Evolutionary conservation across 1,139 yeast species (phyloP).

Genomic region (Diutina siamensis): DNA sequence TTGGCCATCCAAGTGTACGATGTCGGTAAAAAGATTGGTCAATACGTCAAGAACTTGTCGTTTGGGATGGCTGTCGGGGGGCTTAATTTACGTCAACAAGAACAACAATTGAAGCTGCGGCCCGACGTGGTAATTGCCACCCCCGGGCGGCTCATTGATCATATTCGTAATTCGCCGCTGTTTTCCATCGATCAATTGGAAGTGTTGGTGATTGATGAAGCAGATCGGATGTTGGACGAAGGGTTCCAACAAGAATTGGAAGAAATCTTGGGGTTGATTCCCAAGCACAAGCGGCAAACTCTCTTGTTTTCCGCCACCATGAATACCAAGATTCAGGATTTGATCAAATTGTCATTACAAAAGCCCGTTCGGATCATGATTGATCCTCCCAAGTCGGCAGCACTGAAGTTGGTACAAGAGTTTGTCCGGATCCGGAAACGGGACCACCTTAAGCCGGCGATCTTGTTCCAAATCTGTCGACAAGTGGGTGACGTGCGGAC

Average conservation of each 20-base stretch:
- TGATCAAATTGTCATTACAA: slow-evolving; percentile 76
- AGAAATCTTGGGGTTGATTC: slow-evolving; percentile 78
- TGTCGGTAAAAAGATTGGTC: slow-evolving; percentile 79
- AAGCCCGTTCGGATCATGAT: slow-evolving; percentile 93
- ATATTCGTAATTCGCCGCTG: slow-evolving; percentile 87
- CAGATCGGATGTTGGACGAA: slow-evolving; percentile 98
- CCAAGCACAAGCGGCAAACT: slow-evolving; percentile 81
- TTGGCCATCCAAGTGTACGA: slow-evolving; percentile 92
- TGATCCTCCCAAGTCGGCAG: slow-evolving; percentile 92
- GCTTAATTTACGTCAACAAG: slow-evolving; percentile 86
- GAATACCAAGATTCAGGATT: slow-evolving; percentile 84
- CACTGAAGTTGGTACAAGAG: slow-evolving; percentile 77
- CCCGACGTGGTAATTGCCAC: slow-evolving; percentile 97
- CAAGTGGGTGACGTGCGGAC: slow-evolving; percentile 61
- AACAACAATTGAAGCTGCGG: slow-evolving; percentile 78
- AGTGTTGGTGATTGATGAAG: slow-evolving; percentile 90
- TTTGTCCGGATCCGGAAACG: slow-evolving; percentile 90
- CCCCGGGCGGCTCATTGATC: slow-evolving; percentile 95
- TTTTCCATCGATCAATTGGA: slow-evolving; percentile 87
- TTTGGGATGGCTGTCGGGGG: slow-evolving; percentile 98
- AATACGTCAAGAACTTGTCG: slow-evolving; percentile 59
- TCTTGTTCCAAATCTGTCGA: slow-evolving; percentile 59
- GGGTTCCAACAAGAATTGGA: slow-evolving; percentile 93
- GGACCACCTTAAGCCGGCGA: slow-evolving; percentile 73
- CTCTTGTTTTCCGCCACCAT: slow-evolving; percentile 93